Percentiles rank a stretch among this genome's conserved stretches.
These are phyloP conservation scores for Zasmidium cellare DNA, from an alignment of 2,329 filamentous ascomycete genomes.

Conservation along the genomic window DNA sequence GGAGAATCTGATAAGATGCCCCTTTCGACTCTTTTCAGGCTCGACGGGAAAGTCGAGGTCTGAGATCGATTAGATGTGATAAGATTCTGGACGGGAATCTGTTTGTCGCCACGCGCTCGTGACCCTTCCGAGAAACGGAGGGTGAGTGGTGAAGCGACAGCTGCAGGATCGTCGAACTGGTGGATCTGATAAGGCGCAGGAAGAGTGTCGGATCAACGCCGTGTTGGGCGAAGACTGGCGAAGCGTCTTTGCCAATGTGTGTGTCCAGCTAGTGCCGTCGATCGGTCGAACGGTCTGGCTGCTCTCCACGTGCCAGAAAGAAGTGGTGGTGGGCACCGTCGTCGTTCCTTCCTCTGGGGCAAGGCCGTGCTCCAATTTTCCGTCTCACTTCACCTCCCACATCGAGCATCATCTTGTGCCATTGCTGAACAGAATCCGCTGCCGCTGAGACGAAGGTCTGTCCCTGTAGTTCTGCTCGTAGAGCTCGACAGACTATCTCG, in stretches of 20 bases:
- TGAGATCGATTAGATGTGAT: constrained; percentile 20
- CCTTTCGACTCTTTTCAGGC: not conserved
- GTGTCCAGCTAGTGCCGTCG: not conserved
- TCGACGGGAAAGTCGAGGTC: not conserved
- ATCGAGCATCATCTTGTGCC: too few relatives aligned
- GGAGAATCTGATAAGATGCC: constrained; percentile 3
- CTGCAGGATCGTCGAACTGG: constrained; percentile 13
- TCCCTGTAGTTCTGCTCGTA: too few relatives aligned
- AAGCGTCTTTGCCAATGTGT: not conserved
- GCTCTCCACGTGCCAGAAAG: not conserved
- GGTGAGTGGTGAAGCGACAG: not conserved
- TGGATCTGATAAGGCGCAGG: constrained; percentile 3
- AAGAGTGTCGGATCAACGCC: not conserved
- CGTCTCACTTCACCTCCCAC: not conserved
- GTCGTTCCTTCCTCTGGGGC: not conserved
- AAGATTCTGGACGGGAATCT: constrained; percentile 4
- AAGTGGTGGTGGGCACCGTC: not conserved
- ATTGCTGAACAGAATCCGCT: too few relatives aligned
- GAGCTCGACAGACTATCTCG: not conserved
- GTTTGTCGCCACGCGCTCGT: constrained; percentile 3
- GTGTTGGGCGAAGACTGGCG: not conserved
- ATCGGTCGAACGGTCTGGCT: constrained; percentile 1
- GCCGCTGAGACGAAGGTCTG: too few relatives aligned
- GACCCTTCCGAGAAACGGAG: constrained; percentile 13
- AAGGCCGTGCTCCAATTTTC: not conserved